phyloP scores from a whole-genome alignment of 352 stramenopile genomes.

The Phytopythium boreale region DNA sequence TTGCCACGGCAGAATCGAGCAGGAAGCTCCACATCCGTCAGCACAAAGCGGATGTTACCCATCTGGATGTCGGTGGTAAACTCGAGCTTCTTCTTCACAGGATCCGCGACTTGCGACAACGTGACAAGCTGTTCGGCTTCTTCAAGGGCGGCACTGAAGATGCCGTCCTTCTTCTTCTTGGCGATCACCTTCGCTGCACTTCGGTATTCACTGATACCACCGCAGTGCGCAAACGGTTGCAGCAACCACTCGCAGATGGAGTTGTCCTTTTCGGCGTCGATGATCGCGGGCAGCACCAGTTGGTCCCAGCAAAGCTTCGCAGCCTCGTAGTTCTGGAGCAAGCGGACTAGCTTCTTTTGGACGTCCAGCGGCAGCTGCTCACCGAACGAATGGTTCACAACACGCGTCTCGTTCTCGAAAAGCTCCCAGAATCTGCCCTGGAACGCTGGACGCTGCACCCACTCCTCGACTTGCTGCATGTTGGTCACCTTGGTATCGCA shows the following conservation, averaged over 20 bases:
- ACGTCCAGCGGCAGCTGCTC: conserved; percentile 48
- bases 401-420: conserved; percentile 48
- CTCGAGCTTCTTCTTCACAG: conserved; percentile 53
- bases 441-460: conserved; percentile 40
- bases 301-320: conserved; percentile 59
- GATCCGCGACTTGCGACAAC: conserved; percentile 27
- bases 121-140: conserved; percentile 56
- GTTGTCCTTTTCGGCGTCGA: conserved; percentile 30
- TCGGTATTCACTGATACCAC: conserved; percentile 72
- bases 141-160: conserved; percentile 52
- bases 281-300: conserved; percentile 44
- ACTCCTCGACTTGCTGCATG: conserved; percentile 44
- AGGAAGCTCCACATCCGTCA: conserved; percentile 58
- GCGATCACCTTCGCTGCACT: conserved; percentile 59
- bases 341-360: conserved; percentile 70
- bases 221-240: conserved; percentile 55
- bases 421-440: conserved; percentile 58
- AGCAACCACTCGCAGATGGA: conserved; percentile 54
- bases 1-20: conserved; percentile 51
- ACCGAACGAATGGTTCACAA: conserved; percentile 38
- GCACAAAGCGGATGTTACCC: conserved; percentile 56
- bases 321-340: conserved; percentile 70
- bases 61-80: conserved; percentile 62
- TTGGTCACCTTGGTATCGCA: conserved; percentile 53
- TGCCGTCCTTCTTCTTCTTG: conserved; percentile 62